phyloP scores from a whole-genome alignment of 2,329 filamentous ascomycete species.

The Ophiostoma populinum region DNA sequence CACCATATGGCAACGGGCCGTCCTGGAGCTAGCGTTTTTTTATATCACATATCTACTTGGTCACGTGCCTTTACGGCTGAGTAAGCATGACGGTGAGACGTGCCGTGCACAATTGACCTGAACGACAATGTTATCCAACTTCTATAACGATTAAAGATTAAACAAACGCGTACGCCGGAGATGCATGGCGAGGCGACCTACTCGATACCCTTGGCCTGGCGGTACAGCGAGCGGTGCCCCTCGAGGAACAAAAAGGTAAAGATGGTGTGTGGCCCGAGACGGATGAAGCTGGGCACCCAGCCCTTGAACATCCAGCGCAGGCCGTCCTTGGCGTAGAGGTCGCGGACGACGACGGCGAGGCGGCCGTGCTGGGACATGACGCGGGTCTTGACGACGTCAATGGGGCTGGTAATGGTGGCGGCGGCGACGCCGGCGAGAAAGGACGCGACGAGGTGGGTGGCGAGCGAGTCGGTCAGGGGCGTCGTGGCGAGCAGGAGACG shows the following conservation, averaged over 20 bases:
- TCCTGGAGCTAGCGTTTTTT: too few species aligned
- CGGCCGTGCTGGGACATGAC: slow-evolving; percentile 53
- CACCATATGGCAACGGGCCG: too few species aligned
- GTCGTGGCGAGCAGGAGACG: slow-evolving; percentile 47
- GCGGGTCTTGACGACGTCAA: slow-evolving; percentile 79
- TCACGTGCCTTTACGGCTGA: too few species aligned
- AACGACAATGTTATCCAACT: too few species aligned
- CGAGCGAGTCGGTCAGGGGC: slow-evolving; percentile 49
- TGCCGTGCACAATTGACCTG: too few species aligned
- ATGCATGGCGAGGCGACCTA: background rate
- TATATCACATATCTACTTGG: too few species aligned
- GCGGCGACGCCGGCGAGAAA: slow-evolving; percentile 69
- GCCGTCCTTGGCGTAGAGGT: slow-evolving; percentile 56
- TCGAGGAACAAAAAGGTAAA: slow-evolving; percentile 77
- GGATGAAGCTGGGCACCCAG: slow-evolving; percentile 63
- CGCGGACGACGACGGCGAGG: slow-evolving; percentile 41
- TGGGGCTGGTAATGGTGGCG: slow-evolving; percentile 68
- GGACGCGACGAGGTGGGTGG: slow-evolving; percentile 61
- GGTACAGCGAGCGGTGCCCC: slow-evolving; percentile 67
- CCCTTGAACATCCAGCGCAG: slow-evolving; percentile 75
- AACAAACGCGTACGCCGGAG: too few species aligned
- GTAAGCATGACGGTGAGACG: too few species aligned
- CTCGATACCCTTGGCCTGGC: slow-evolving; percentile 29
- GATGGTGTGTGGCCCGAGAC: slow-evolving; percentile 62
- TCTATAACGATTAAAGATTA: background rate